Conservation (phyloP, 768 basidiomycete genomes). For the Cantharellus anzutake region DNA sequence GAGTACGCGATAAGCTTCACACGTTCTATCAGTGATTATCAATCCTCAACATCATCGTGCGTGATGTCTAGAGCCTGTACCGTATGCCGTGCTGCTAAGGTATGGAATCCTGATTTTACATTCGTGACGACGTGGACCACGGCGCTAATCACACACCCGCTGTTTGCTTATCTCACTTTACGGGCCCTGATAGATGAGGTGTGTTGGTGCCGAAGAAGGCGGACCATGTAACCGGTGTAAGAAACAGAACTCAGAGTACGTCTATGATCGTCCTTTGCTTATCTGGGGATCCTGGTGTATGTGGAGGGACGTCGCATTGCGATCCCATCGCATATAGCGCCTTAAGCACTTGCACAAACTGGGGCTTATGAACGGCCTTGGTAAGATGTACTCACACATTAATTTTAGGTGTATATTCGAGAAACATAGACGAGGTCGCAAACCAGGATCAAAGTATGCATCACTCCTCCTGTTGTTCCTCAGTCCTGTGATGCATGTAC, state of each 20-base stretch:
- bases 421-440: slow-evolving; percentile 74
- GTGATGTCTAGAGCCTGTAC: slow-evolving; percentile 36
- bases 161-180: background rate
- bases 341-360: no score
- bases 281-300: background rate
- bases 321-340: no score
- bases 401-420: slow-evolving; percentile 30
- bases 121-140: no score
- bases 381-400: slow-evolving; percentile 7
- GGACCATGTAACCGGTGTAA: slow-evolving; percentile 69
- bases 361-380: background rate
- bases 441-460: slow-evolving; percentile 72
- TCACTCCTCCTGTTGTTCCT: slow-evolving; percentile 1
- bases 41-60: background rate
- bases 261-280: slow-evolving; percentile 8
- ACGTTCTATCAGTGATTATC: slow-evolving; percentile 10
- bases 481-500: background rate
- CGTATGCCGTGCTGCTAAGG: slow-evolving; percentile 73
- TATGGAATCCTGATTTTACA: slow-evolving; percentile 12
- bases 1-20: slow-evolving; percentile 8
- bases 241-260: slow-evolving; percentile 57
- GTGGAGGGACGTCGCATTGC: no score
- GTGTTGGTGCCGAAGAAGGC: slow-evolving; percentile 76
- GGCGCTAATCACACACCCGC: background rate
- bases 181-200: slow-evolving; percentile 50